Percentiles rank a stretch among this genome's conserved stretches.
These are phyloP conservation scores for Ophiocordyceps robertsii DNA, from an alignment of 2,329 filamentous ascomycete genomes.

Conservation along the genomic window DNA sequence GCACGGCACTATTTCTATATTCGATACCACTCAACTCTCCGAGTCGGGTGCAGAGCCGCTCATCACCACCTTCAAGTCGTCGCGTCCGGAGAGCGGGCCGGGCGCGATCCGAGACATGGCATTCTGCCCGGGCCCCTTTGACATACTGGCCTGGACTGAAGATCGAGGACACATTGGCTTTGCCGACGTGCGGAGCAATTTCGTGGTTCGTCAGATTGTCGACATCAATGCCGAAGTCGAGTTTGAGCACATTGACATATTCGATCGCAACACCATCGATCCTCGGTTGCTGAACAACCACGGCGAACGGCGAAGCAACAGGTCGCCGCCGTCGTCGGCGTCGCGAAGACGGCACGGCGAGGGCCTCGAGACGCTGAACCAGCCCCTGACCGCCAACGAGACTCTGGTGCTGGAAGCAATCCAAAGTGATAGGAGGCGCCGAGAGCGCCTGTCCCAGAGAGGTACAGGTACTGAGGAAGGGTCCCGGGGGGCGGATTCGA, in stretches of 20 bases:
- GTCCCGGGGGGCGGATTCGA: conserved; percentile 6
- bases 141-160: conserved; percentile 88
- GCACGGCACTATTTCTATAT: conserved; percentile 66
- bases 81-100: conserved; percentile 52
- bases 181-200: conserved; percentile 56
- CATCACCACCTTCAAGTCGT: conserved; percentile 65
- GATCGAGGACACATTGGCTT: conserved; percentile 66
- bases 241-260: conserved; percentile 41
- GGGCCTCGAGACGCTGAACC: conserved; percentile 29
- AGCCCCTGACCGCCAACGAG: conserved; percentile 39
- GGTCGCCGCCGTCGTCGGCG: conserved; percentile 3
- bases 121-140: conserved; percentile 81
- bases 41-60: conserved; percentile 42
- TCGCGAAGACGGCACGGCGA: conserved; percentile 11
- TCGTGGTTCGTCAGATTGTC: conserved; percentile 55
- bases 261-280: conserved; percentile 41
- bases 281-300: conserved; percentile 35
- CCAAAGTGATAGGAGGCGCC: conserved; percentile 36
- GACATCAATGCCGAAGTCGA: conserved; percentile 45
- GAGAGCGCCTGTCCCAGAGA: conserved; percentile 24
- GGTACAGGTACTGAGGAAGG: conserved; percentile 10
- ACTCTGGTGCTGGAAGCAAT: conserved; percentile 42
- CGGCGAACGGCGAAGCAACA: conserved; percentile 23
- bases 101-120: conserved; percentile 85
- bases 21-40: conserved; percentile 41